Base-by-base conservation (phyloP, 495 filamentous ascomycete species). In the Penicillium tannophilum region DNA sequence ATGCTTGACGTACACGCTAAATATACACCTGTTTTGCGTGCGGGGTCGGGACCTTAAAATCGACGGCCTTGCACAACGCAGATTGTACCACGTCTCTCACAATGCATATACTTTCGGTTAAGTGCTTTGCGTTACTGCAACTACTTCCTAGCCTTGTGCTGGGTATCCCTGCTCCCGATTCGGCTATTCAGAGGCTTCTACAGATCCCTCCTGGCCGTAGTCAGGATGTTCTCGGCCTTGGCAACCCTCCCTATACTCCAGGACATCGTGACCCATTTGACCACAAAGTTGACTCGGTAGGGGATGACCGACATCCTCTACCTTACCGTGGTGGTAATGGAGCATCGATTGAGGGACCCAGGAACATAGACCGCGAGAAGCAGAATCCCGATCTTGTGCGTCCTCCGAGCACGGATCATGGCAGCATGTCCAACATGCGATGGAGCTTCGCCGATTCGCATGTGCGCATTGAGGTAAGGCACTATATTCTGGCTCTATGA, bases 391-490 rank as follows among this genome's bases (percentile, higher is more conserved):
- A 88, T 68, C 67, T 88, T 23, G 76, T 89, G 16, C 78, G 86
- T 9, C 86, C 86, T 26, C 86, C 86, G 0, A 83, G 78, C 62
- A 89, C 86, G 9, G 86, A 89, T 58, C 80, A 81, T 63, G 86
- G 86, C 45, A 82, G 76, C 54, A 65, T 88, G 68, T 58, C 78
- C 31, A 88, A 87, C 68, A 82, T 88, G 79, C 73, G 83, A 14
- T 88, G 86, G 86, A 85, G 82, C 55, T 88, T 88, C 69, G 83
- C 82, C 4, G 86, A 88, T 65, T 88, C 85, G 17, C 86, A 88
- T 67, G 76, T 84, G 12, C 77, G 86, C 4, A 88, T 88, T 47
- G 85, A 86, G 77, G 82, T 84, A 60, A 58, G 74, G 0, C 41
- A 35, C 17, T 47, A 14, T 26, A 24, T 11, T 3, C 36, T 20